A percentile compares a stretch with the other conserved stretches of the same genome.
Evolutionary conservation across 2,329 filamentous ascomycete species (phyloP).

Genomic region (Dactylonectria estremocensis): DNA sequence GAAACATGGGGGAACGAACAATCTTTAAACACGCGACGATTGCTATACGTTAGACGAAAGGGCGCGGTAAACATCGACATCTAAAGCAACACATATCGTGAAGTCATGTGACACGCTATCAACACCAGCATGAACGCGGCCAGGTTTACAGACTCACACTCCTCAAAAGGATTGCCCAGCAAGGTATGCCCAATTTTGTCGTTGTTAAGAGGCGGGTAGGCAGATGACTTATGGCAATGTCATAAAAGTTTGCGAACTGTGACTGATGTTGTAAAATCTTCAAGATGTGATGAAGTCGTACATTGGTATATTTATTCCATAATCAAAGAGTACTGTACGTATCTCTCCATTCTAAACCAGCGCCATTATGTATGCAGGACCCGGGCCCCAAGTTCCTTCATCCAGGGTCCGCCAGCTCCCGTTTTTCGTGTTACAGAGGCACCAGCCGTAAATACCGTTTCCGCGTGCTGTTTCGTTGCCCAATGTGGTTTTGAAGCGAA

Average conservation of each 20-base stretch:
- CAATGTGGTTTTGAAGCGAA: not conserved
- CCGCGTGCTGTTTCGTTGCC: conserved; percentile 32
- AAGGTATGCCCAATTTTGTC: not conserved
- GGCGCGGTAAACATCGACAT: conserved; percentile 44
- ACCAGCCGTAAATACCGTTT: conserved; percentile 35
- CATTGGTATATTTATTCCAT: conserved; percentile 35
- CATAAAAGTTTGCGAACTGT: not conserved
- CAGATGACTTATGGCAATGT: not conserved
- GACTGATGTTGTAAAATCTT: conserved; percentile 1
- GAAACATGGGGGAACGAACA: not conserved
- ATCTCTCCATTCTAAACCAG: conserved; percentile 46
- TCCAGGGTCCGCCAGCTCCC: conserved; percentile 27
- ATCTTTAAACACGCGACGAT: conserved; percentile 19
- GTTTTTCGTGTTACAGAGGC: conserved; percentile 41
- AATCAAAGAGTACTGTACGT: conserved; percentile 27
- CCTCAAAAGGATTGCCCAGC: too few relatives aligned
- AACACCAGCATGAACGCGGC: not conserved
- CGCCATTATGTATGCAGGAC: conserved; percentile 46
- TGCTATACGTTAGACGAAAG: conserved; percentile 37
- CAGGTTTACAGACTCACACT: too few relatives aligned
- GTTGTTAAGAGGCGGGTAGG: not conserved
- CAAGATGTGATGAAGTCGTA: conserved; percentile 21
- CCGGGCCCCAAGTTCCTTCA: conserved; percentile 17
- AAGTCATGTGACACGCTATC: conserved; percentile 46
- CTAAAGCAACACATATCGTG: conserved; percentile 50